These are phyloP conservation scores for Saussurea involucrata DNA, from an alignment of 129 eudicot species.

Conservation along the genomic window DNA sequence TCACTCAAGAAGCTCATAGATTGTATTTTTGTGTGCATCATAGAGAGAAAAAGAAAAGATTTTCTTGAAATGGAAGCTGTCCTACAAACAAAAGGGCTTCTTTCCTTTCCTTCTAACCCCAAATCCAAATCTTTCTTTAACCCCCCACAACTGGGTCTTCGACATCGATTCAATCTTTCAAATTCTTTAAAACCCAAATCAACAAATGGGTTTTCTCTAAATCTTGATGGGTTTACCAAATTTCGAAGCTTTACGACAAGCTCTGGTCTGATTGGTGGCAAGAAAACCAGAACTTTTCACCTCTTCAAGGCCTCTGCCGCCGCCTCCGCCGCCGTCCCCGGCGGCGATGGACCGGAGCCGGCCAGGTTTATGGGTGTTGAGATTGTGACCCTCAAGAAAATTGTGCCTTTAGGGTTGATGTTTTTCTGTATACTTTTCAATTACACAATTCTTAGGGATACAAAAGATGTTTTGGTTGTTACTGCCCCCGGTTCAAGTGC, in stretches of 20 bases:
- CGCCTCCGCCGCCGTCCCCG: constrained; percentile 40
- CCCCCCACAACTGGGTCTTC: constrained; percentile 28
- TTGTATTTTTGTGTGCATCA: not conserved
- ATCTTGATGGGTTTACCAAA: constrained; percentile 49
- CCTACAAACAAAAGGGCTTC: constrained; percentile 78
- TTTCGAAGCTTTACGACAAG: constrained; percentile 46
- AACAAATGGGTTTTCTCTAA: constrained; percentile 47
- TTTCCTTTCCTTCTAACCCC: constrained; percentile 79
- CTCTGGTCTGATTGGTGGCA: constrained; percentile 16
- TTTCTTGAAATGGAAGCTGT: constrained; percentile 62
- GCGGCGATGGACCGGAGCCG: constrained; percentile 37
- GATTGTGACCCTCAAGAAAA: constrained; percentile 65
- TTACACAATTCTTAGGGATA: constrained; percentile 92
- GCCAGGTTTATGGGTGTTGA: constrained; percentile 83
- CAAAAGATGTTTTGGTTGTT: constrained; percentile 95
- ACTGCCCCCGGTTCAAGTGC: constrained; percentile 99
- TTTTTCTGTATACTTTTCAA: constrained; percentile 91
- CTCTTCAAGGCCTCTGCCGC: constrained; percentile 72
- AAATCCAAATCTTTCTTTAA: constrained; percentile 37
- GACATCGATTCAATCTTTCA: constrained; percentile 20
- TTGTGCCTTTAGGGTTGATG: constrained; percentile 94
- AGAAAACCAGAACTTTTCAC: constrained; percentile 40
- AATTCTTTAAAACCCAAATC: constrained; percentile 53
- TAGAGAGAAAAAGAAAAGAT: not conserved
- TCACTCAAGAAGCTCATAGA: constrained; percentile 10